These are phyloP conservation scores for Salix brachista DNA, from an alignment of 345 rosid species.

Conservation along the genomic window DNA sequence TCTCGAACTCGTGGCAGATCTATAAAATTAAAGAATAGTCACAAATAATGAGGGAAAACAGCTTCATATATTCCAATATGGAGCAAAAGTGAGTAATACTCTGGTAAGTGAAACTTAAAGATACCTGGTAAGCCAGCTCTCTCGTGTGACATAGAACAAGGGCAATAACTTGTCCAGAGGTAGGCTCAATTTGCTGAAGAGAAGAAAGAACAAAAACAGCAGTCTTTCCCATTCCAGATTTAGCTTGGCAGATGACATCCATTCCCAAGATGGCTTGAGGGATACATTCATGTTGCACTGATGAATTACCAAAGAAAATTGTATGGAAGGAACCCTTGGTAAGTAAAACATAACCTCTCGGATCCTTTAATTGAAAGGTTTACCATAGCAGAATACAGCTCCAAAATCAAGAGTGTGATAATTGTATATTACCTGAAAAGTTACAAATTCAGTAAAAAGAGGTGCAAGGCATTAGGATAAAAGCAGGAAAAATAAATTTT, in stretches of 20 bases:
- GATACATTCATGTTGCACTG: constrained; percentile 99
- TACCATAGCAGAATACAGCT: constrained; percentile 59
- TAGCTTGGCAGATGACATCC: constrained; percentile 99
- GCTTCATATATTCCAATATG: background rate
- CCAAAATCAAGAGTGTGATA: constrained; percentile 49
- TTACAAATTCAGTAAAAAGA: background rate
- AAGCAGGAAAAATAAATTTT: background rate
- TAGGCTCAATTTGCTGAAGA: constrained; percentile 87
- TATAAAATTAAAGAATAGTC: constrained; percentile 12
- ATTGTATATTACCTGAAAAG: constrained; percentile 55
- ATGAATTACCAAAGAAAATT: constrained; percentile 77
- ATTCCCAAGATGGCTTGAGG: constrained; percentile 98
- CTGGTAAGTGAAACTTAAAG: background rate
- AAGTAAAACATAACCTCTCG: constrained; percentile 70
- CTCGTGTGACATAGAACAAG: constrained; percentile 93
- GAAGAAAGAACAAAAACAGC: constrained; percentile 91
- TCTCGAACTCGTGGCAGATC: constrained; percentile 95
- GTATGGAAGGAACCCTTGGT: constrained; percentile 62
- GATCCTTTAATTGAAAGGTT: constrained; percentile 59
- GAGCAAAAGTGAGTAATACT: background rate
- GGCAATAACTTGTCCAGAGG: constrained; percentile 88
- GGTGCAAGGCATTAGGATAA: background rate
- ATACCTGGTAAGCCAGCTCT: constrained; percentile 95
- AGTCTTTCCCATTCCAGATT: constrained; percentile 99
- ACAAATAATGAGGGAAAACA: background rate